Evolutionary conservation across 257 asterid species (phyloP), one percentile per base, ranked within the genome.

Genomic region (Anisodus acutangulus): DNA sequence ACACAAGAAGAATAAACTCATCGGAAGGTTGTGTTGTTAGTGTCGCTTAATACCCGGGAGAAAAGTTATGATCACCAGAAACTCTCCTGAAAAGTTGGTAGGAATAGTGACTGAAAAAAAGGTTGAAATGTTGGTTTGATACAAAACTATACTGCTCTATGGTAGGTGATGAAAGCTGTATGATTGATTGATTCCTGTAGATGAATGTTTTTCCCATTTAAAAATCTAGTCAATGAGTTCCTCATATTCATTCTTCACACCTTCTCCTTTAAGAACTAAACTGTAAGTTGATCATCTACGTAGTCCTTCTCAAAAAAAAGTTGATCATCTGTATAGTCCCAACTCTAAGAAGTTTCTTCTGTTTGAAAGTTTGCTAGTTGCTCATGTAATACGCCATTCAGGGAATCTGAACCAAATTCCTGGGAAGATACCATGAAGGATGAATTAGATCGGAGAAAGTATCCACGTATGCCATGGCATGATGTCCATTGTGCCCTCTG

Each of bases 391-490:
- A 53, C 86, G 57, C 84, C 82, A 88, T 85, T 90, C 91, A 95
- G 98, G 91, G 98, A 95, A 88, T 95, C 98, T 6, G 98, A 95
- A 87, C 98, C 98, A 82, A 95, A 95, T 88, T 89, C 96, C 17
- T 95, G 98, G 98, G 98, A 95, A 84, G 98, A 95, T 85, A 93
- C 95, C 4, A 93, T 91, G 98, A 95, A 92, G 90, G 98, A 95
- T 87, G 95, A 95, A 85, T 79, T 95, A 79, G 95, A 95, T 85
- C 91, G 98, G 68, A 66, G 35, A 82, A 93, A 89, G 66, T 92
- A 91, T 92, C 98, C 98, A 35, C 98, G 98, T 85, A 95, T 95
- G 98, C 97, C 99, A 58, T 96, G 99, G 99, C 99, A 96, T 47
- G 99, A 96, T 82, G 99, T 96, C 88, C 99, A 96, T 80, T 96